A percentile compares a stretch with the other conserved stretches of the same genome.
Evolutionary conservation across 1,284 basidiomycete species (phyloP).

Genomic region (Ganoderma resinaceum): DNA sequence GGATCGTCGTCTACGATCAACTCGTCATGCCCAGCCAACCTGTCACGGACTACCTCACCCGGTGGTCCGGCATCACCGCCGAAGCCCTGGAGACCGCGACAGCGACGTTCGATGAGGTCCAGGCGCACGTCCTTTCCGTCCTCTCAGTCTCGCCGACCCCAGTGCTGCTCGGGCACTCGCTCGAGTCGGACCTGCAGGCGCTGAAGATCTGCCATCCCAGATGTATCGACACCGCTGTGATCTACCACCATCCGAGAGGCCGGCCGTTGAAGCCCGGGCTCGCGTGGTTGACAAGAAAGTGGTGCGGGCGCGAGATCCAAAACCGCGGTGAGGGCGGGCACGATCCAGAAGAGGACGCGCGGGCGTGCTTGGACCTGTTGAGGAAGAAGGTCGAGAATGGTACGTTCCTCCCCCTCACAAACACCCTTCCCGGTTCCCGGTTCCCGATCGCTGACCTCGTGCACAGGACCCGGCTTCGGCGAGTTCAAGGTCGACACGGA

Average conservation of each 20-base stretch:
- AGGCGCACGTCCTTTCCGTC: constrained; percentile 65
- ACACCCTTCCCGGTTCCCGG: background rate
- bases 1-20: constrained; percentile 81
- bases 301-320: constrained; percentile 89
- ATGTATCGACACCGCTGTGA: constrained; percentile 89
- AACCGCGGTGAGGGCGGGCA: constrained; percentile 80
- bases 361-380: constrained; percentile 84
- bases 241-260: constrained; percentile 90
- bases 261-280: constrained; percentile 90
- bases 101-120: constrained; percentile 80
- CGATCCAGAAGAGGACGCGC: constrained; percentile 91
- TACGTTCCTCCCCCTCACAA: constrained; percentile 34
- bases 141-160: constrained; percentile 68
- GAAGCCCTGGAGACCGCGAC: constrained; percentile 72
- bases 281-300: constrained; percentile 92
- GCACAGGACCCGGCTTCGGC: constrained; percentile 76
- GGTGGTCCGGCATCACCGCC: constrained; percentile 92
- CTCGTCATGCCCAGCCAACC: constrained; percentile 86
- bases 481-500: constrained; percentile 87
- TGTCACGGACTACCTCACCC: constrained; percentile 87
- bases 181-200: constrained; percentile 89
- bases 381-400: constrained; percentile 82
- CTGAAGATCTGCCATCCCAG: constrained; percentile 84
- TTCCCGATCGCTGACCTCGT: background rate
- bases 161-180: constrained; percentile 91